Percentiles rank a stretch among this genome's conserved stretches.
These are phyloP conservation scores for Calonectria pseudoreteaudii DNA, from an alignment of 2,329 filamentous ascomycete species.

Conservation along the genomic window DNA sequence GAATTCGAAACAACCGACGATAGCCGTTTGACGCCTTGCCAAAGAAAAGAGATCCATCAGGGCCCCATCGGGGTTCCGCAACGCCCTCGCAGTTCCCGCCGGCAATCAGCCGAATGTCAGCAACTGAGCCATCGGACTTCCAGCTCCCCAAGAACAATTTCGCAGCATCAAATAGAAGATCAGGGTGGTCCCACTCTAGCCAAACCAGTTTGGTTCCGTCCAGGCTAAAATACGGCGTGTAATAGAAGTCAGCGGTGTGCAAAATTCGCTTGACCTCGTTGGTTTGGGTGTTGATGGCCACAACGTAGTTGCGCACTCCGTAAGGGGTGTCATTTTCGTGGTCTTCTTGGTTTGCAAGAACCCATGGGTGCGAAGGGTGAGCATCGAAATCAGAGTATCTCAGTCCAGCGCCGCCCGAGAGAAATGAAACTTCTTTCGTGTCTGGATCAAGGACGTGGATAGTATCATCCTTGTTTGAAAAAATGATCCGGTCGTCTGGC, in stretches of 20 bases:
- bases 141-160: slow-evolving; percentile 59
- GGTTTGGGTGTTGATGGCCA: slow-evolving; percentile 54
- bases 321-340: slow-evolving; percentile 51
- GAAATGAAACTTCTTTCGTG: slow-evolving; percentile 45
- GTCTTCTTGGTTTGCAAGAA: slow-evolving; percentile 65
- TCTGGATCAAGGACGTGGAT: slow-evolving; percentile 57
- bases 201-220: slow-evolving; percentile 61
- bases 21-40: slow-evolving; percentile 59
- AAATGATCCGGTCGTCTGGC: slow-evolving; percentile 56
- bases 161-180: slow-evolving; percentile 63
- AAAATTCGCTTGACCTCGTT: slow-evolving; percentile 54
- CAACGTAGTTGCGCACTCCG: slow-evolving; percentile 52
- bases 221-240: slow-evolving; percentile 60
- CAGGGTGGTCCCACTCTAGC: slow-evolving; percentile 67
- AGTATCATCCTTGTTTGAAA: slow-evolving; percentile 57
- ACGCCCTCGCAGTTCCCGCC: slow-evolving; percentile 57
- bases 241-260: slow-evolving; percentile 64
- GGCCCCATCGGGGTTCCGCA: slow-evolving; percentile 63
- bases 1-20: slow-evolving; percentile 59
- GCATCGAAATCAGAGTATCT: slow-evolving; percentile 61
- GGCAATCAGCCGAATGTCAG: slow-evolving; percentile 51
- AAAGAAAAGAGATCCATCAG: slow-evolving; percentile 61
- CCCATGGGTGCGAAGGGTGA: slow-evolving; percentile 52
- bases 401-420: slow-evolving; percentile 49
- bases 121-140: slow-evolving; percentile 46